These are phyloP conservation scores for Stephania yunnanensis DNA, from an alignment of 164 flowering plant genomes.

Conservation along the genomic window DNA sequence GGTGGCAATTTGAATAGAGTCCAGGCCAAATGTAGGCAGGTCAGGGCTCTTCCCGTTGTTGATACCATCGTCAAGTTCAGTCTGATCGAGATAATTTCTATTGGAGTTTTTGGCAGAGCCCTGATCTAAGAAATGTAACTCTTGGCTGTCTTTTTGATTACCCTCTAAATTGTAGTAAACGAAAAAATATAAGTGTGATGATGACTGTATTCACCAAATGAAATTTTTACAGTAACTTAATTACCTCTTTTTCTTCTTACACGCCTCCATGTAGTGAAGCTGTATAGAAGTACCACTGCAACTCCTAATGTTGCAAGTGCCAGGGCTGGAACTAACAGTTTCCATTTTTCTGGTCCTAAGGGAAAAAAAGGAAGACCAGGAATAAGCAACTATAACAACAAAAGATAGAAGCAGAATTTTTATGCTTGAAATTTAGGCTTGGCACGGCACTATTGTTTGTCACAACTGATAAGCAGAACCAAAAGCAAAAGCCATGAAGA, in stretches of 20 bases:
- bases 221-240: background rate
- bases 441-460: background rate
- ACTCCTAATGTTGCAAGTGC: background rate
- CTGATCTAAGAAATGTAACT: background rate
- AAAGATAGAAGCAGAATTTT: background rate
- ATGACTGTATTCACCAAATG: too few relatives aligned
- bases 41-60: conserved; percentile 6
- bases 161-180: background rate
- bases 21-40: conserved; percentile 22
- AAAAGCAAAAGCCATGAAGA: background rate
- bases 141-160: background rate
- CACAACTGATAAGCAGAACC: background rate
- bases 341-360: background rate
- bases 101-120: background rate
- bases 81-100: conserved; percentile 7
- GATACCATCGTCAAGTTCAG: conserved; percentile 2
- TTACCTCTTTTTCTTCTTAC: background rate
- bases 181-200: background rate
- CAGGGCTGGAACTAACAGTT: background rate
- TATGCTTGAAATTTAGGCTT: background rate
- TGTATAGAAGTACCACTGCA: background rate
- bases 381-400: background rate
- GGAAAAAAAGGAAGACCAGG: background rate
- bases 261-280: background rate
- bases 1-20: conserved; percentile 15